Percentiles rank a stretch among this genome's conserved stretches.
Conservation (phyloP, 805 yeast genomes). For the Yamadazyma kitorensis region DNA sequence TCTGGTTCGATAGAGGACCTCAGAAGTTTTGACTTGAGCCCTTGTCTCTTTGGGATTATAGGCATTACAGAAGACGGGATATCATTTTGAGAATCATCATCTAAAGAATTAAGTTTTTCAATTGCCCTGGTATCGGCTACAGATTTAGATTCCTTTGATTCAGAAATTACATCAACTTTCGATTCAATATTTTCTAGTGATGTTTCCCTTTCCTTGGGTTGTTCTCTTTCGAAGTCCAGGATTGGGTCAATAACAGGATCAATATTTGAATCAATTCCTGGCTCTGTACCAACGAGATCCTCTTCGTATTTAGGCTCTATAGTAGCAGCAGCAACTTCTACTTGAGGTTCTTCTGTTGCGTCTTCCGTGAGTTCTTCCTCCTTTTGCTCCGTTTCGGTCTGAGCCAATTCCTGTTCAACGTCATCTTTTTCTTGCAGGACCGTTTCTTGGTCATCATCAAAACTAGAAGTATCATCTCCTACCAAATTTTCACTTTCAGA, state of each 20-base stretch:
- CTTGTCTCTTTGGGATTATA: conserved; percentile 12
- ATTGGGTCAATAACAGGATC: no score
- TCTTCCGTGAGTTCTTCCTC: no score
- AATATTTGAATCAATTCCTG: neutral
- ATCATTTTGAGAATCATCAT: neutral
- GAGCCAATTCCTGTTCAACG: neutral
- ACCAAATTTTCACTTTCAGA: conserved; percentile 15
- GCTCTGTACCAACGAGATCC: neutral
- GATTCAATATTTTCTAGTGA: neutral
- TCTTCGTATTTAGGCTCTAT: no score
- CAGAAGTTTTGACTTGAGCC: neutral
- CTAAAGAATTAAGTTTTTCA: neutral
- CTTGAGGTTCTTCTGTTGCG: neutral
- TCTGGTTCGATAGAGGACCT: conserved; percentile 7
- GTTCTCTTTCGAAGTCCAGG: no score
- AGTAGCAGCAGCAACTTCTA: neutral
- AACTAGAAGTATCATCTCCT: conserved; percentile 20
- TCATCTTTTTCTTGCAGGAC: conserved; percentile 4
- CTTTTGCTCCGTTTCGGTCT: no score
- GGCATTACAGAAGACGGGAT: conserved; percentile 2
- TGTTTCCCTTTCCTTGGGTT: neutral
- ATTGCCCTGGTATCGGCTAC: neutral
- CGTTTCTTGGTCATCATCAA: conserved; percentile 32
- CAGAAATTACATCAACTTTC: neutral
- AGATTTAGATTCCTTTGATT: neutral